Conservation (phyloP, 345 rosid species). For the Populus alba region DNA sequence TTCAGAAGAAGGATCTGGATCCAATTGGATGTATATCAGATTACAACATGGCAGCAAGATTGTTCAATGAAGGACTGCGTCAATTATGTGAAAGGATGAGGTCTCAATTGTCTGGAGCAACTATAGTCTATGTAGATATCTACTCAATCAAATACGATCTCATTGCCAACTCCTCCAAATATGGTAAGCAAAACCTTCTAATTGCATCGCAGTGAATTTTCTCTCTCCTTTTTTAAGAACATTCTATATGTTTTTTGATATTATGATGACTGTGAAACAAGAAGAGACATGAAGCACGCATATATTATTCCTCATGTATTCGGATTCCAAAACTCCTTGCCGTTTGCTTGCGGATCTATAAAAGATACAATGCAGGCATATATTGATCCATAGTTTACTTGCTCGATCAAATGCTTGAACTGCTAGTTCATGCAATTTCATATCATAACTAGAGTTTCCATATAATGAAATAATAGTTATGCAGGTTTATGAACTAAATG, state of each 20-base stretch:
- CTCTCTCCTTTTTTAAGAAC: background rate
- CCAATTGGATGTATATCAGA: constrained; percentile 50
- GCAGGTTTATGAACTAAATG: background rate
- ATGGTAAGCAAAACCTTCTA: constrained; percentile 40
- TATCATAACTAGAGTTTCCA: background rate
- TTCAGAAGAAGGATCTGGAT: constrained; percentile 45
- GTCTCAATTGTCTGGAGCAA: constrained; percentile 46
- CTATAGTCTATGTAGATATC: constrained; percentile 63
- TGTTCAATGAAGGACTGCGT: constrained; percentile 58
- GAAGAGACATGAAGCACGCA: background rate
- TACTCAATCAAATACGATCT: constrained; percentile 72
- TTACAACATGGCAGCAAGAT: constrained; percentile 60
- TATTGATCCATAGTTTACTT: background rate
- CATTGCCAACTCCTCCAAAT: constrained; percentile 50
- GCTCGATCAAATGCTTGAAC: background rate
- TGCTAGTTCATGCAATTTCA: too few relatives aligned
- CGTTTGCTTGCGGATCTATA: background rate
- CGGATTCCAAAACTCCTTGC: too few relatives aligned
- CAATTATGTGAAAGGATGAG: constrained; percentile 47
- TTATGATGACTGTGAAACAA: background rate
- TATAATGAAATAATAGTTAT: too few relatives aligned
- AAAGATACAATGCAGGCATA: background rate
- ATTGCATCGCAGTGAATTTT: background rate
- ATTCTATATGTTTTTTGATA: background rate
- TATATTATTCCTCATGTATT: too few relatives aligned